Evolutionary conservation across 2,329 filamentous ascomycete genomes (phyloP), one percentile per base, ranked within the genome.

Genomic region (Arthrocladium fulminans): DNA sequence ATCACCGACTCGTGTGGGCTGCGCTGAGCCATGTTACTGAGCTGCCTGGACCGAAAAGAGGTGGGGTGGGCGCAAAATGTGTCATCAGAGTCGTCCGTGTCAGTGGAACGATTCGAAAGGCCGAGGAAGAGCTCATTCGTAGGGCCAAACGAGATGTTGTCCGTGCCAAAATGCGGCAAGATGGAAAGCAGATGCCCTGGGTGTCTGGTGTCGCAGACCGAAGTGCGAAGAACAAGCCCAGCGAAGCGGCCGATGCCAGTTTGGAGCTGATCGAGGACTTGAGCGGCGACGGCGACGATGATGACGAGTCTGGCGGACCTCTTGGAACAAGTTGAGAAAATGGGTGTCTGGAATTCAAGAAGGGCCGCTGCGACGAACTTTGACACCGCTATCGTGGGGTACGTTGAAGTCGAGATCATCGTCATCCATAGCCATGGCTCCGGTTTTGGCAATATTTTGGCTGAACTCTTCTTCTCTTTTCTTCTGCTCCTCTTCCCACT

Each of bases 31-130:
- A 88, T 57, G 84, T 92, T 72, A 81, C 81, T 19, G 74, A 68
- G 13, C 70, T 96, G 0, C 87, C 78, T 48, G 45, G 45, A 22
- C 35, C 49, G 15, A 48, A 23, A 40, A 60, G 56, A 49, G 53
- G 58, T 15, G 42, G 53, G 45, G 47, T 45, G 8, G 57, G 59
- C 24, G 55, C 60, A 8, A 73, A 78, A 0, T 94, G 89, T 60
- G 83, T 90, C 1, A 85, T 94, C 54, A 81, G 83, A 39, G 88
- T 98, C 12, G 79, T 94, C 5, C 77, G 86, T 52, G 87, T 96
- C 12, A 92, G 86, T 55, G 92, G 90, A 13, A 98, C 92, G 2
- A 95, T 98, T 60, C 83, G 83, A 58, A 95, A 94, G 66, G 84
- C 81, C 2, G 89, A 97, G 66, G 83, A 94, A 63, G 89, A 95